Base-by-base conservation (phyloP, 257 asterid genomes). In the Anisodus acutangulus region DNA sequence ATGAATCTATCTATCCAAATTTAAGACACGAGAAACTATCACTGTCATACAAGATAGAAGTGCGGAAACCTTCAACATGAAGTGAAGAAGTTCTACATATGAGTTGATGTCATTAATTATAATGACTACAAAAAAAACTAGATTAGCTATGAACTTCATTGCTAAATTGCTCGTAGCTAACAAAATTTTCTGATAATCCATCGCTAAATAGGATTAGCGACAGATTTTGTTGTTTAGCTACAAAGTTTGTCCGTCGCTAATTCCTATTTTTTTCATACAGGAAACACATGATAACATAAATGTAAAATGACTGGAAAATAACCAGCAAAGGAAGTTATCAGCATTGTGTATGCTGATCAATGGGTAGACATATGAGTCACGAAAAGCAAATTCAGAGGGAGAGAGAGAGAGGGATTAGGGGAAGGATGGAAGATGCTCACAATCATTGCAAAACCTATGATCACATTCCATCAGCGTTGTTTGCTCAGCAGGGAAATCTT, bases 361-460 rank as follows among this genome's bases (percentile, higher is more conserved):
- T 5, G 6, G 35, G 69, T 5, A 12, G 39, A 22, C 7, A 3
- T 9, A 12, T 62, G 39, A 62, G 11, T 62, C 70, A 26, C 39
- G 1, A n/a, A 63, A 63, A 63, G 16, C 8, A 26, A 63, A 63
- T 9, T 6, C 35, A 71, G 41, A 74, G 47, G 11, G 17, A 66
- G 35, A 31, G 35, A 31, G 35, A 31, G 35, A 31, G 17, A 64
- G 9, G 31, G 43, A 60, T 79, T 43, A 9, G 80, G 62, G 12
- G 19, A 55, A 84, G 79, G 2, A 59, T 67, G 62, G 41, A 47
- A 10, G 78, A 78, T 84, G 63, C 92, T 92, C 82, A 92, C 97
- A 92, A 45, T 85, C 86, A 83, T 90, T 87, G 92, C 97, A 92
- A 88, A 90, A 92, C 67, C 89, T 86, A 86, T 90, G 97, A 87